Percentiles rank a stretch among this genome's conserved stretches.
These are phyloP conservation scores for Xylaria hypoxylon DNA, from an alignment of 2,329 filamentous ascomycete genomes.

Conservation along the genomic window DNA sequence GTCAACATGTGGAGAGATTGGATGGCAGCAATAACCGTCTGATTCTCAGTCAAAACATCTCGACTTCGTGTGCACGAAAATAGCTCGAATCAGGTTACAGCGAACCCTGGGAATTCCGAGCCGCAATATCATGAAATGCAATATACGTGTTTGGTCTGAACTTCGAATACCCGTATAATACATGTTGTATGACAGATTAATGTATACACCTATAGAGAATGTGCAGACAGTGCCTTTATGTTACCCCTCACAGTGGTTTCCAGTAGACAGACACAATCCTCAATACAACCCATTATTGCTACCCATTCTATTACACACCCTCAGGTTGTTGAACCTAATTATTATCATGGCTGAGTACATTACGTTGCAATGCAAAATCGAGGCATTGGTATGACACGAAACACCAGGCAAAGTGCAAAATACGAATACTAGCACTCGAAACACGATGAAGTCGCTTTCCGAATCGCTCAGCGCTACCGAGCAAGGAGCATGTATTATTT, in stretches of 20 bases:
- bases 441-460: background rate
- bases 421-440: background rate
- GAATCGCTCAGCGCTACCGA: conserved; percentile 20
- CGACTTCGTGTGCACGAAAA: background rate
- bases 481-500: background rate
- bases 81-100: background rate
- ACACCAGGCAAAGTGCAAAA: background rate
- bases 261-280: no score
- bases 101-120: background rate
- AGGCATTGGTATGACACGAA: background rate
- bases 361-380: background rate
- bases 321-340: background rate
- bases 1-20: background rate
- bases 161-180: background rate
- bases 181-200: background rate
- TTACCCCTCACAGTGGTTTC: no score
- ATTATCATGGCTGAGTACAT: background rate
- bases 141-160: background rate
- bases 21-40: background rate
- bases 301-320: no score
- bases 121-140: background rate
- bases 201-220: no score
- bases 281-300: no score
- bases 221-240: no score
- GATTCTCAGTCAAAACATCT: background rate